Evolutionary conservation across 2,329 filamentous ascomycete genomes (phyloP), one percentile per base, ranked within the genome.

Genomic region (Colletotrichum melonis): DNA sequence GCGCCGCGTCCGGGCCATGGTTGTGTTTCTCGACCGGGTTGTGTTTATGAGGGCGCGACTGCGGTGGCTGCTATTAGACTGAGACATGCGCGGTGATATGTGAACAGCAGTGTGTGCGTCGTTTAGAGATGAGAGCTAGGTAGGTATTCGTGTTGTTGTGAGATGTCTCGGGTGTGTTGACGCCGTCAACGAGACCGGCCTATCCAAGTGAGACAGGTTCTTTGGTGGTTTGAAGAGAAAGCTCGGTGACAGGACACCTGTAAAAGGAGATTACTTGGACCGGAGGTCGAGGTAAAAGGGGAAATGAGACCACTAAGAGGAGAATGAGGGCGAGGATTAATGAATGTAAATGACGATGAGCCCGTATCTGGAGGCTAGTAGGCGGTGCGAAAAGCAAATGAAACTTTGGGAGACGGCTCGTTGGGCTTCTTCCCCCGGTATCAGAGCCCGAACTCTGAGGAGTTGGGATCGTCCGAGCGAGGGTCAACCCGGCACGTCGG

Each of bases 401-500:
- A 52, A 58, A 57, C 52, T 55, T 66, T 49, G n/a, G 38, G 16
- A 42, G 38, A 55, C 35, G 67, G 42, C 60, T 35, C 32, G 49
- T 38, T 62, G 49, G 56, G 46, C 63, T 62, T 52, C 60, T 38
- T 64, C 46, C 67, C 71, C 71, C 62, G 71, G 71, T 71, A 60
- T 70, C 71, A 73, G 46, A 66, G 67, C 62, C 57, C 49, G 62
- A 46, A 66, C 55, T 19, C 49, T 55, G 32, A 26, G 26, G 62
- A 38, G 69, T 54, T 49, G 26, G 26, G 62, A 42, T 64, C n/a
- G 62, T 73, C 71, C 67, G 67, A 73, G 71, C 67, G 67, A 52
- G 67, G 56, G 60, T 60, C 66, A 73, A 73, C 66, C 66, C 59
- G 66, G 55, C 11, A 35, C 26, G 46, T 35, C n/a, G 55, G 54